Base-by-base conservation (phyloP, 1,284 basidiomycete species). In the Anthracocystis walkeri region DNA sequence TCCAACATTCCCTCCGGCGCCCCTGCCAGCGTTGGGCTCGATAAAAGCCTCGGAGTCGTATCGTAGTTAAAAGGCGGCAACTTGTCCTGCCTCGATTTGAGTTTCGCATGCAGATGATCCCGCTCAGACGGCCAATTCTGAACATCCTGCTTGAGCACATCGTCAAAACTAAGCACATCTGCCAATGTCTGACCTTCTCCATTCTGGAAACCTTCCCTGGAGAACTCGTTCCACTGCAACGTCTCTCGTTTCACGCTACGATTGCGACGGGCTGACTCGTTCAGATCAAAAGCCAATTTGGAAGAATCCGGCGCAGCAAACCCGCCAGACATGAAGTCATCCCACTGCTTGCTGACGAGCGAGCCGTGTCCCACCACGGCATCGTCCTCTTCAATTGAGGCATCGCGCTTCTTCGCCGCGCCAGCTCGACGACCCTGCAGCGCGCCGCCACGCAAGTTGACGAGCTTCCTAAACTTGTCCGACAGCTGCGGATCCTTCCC, bases 171-270 rank as follows among this genome's bases (percentile, higher is more conserved):
- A 44, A 84, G 70, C 11, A 81, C 75, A 27, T 67, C 65, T 21
- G 75, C 67, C 51, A 82, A 63, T 2, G 54, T 59, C 16, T 51
- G 58, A 27, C 66, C 69, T 35, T 75, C 69, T 12, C 35, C 48
- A 12, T 46, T 49, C 27, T 56, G 64, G 51, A 84, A 84, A 31
- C 81, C 82, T 8, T 48, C 52, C 52, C 71, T 54, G 55, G 65
- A 74, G 56, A 85, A 85, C 25, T 81, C 74, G 59, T 70, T 77
- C 82, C 82, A 84, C 33, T 77, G 71, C 31, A 79, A 50, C n/a
- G 76, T 82, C 31, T 79, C 71, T 12, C 69, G 46, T 42, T 74
- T 73, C 29, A 59, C 41, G 18, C 50, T 42, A 12, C 78, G 67
- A 25, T 75, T 72, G 31, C 71, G 71, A 27, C 82, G 72, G 18